phyloP scores from a whole-genome alignment of 495 filamentous ascomycete genomes.

The Chaetomium fimeti region DNA sequence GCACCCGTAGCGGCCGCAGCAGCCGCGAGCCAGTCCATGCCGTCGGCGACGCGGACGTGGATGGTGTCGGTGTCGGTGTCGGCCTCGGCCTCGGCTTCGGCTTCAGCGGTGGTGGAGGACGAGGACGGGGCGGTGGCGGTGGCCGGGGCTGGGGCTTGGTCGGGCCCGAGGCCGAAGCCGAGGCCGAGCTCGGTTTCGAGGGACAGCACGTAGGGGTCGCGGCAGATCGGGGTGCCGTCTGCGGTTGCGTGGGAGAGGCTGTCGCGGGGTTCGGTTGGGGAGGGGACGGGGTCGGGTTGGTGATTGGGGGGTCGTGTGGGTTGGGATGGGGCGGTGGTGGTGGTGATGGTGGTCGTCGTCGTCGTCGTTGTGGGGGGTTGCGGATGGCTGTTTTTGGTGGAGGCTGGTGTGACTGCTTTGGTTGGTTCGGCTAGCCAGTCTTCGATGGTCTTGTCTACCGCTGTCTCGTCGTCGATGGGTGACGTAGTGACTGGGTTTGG shows the following conservation, averaged over 20 bases:
- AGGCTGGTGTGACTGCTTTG: background rate
- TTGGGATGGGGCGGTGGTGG: background rate
- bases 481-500: background rate
- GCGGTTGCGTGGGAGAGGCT: background rate
- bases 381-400: background rate
- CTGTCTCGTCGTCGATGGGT: conserved; percentile 20
- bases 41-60: background rate
- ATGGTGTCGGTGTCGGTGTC: background rate
- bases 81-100: too few relatives aligned
- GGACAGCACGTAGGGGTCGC: conserved; percentile 13
- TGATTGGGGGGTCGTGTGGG: conserved; percentile 1
- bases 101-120: background rate
- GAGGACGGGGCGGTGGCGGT: background rate
- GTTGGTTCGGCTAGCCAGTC: conserved; percentile 37
- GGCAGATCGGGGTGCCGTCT: conserved; percentile 17
- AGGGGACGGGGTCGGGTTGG: background rate
- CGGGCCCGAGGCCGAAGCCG: background rate
- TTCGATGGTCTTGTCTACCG: conserved; percentile 33
- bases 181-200: conserved; percentile 17
- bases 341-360: too few relatives aligned
- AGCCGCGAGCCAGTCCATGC: background rate
- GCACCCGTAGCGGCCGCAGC: background rate
- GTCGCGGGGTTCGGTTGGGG: background rate
- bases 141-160: background rate
- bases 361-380: too few relatives aligned